These are phyloP conservation scores for Magnusiomyces paraingens DNA, from an alignment of 1,139 yeast species.

Conservation along the genomic window DNA sequence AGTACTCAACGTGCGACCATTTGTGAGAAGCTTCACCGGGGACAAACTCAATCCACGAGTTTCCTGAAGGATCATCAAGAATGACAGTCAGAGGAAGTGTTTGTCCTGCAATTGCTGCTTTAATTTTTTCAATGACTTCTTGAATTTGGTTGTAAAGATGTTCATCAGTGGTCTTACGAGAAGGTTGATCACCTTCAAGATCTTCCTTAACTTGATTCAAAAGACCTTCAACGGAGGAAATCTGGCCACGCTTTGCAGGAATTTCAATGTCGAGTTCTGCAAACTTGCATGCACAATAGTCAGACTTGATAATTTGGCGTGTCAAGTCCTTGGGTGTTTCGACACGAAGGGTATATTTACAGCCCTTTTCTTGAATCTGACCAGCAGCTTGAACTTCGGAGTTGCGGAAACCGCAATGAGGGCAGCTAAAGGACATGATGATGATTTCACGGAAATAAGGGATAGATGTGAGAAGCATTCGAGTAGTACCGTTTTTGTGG, in stretches of 20 bases:
- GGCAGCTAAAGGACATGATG: constrained; percentile 92
- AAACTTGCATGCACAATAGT: constrained; percentile 75
- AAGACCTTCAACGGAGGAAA: constrained; percentile 88
- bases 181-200: constrained; percentile 71
- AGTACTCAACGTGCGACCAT: constrained; percentile 82
- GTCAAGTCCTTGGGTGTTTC: constrained; percentile 70
- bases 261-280: constrained; percentile 86
- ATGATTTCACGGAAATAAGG: constrained; percentile 91
- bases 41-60: constrained; percentile 88
- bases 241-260: constrained; percentile 90
- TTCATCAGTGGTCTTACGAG: constrained; percentile 65
- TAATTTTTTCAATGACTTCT: constrained; percentile 56
- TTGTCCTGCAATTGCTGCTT: constrained; percentile 53
- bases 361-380: constrained; percentile 70
- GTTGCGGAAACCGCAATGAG: constrained; percentile 88
- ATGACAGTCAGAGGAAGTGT: constrained; percentile 72
- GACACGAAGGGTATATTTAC: constrained; percentile 62
- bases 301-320: constrained; percentile 90
- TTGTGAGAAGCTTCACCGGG: constrained; percentile 89
- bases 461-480: constrained; percentile 76
- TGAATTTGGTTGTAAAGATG: constrained; percentile 70
- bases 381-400: constrained; percentile 95
- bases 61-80: constrained; percentile 93
- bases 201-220: constrained; percentile 80
- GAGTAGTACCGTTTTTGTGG: constrained; percentile 74